phyloP scores from a whole-genome alignment of 306 rosid species.

The Ammopiptanthus mongolicus region DNA sequence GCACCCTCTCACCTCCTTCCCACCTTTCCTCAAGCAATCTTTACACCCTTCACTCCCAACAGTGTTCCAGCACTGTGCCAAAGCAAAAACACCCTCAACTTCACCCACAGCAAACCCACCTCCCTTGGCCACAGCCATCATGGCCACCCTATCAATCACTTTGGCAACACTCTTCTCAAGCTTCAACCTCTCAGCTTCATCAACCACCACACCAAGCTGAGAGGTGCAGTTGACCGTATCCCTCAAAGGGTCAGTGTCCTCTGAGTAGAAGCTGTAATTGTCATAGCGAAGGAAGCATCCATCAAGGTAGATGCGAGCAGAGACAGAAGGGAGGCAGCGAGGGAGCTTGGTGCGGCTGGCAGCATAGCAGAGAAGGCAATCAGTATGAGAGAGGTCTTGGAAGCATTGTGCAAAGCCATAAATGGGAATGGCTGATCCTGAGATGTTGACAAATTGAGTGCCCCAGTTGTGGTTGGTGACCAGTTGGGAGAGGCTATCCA shows the following conservation, averaged over 20 bases:
- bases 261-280: conserved; percentile 52
- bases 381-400: conserved; percentile 63
- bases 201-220: neutral
- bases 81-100: conserved; percentile 47
- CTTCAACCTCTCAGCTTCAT: neutral
- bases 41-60: conserved; percentile 42
- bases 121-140: conserved; percentile 20
- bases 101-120: conserved; percentile 49
- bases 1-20: conserved; percentile 32
- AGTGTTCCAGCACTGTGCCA: conserved; percentile 86
- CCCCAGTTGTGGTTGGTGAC: conserved; percentile 38
- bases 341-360: conserved; percentile 74
- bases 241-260: conserved; percentile 19
- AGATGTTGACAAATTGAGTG: conserved; percentile 35
- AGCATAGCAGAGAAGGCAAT: conserved; percentile 77
- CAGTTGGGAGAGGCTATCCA: conserved; percentile 52
- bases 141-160: conserved; percentile 33
- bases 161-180: conserved; percentile 19
- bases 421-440: conserved; percentile 33
- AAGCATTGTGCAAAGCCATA: conserved; percentile 70
- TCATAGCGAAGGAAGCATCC: conserved; percentile 91
- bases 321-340: conserved; percentile 65
- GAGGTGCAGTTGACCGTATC: conserved; percentile 53
- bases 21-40: conserved; percentile 61
- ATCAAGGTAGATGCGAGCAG: conserved; percentile 72